phyloP scores from a whole-genome alignment of 371 early-diverging fungal genomes.

The Umbelopsis sp. region DNA sequence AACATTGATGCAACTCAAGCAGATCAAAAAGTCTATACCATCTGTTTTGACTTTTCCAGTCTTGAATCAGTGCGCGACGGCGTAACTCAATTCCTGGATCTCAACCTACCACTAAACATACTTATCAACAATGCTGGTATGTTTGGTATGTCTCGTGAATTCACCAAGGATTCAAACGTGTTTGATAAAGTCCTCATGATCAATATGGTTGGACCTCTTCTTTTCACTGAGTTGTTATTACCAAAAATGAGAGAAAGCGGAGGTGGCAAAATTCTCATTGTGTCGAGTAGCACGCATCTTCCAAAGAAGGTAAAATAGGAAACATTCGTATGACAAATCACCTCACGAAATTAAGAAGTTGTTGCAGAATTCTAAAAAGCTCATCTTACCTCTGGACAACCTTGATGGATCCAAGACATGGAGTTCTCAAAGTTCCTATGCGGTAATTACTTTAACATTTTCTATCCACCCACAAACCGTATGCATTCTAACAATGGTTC shows the following conservation, averaged over 20 bases:
- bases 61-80: slow-evolving; percentile 31
- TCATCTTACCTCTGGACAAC: slow-evolving; percentile 27
- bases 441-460: neutral
- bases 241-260: slow-evolving; percentile 22
- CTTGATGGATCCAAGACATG: slow-evolving; percentile 30
- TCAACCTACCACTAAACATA: slow-evolving; percentile 24
- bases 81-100: slow-evolving; percentile 17
- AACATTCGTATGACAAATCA: neutral
- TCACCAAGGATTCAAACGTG: slow-evolving; percentile 18
- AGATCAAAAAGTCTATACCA: slow-evolving; percentile 20
- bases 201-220: slow-evolving; percentile 42
- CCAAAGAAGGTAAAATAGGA: slow-evolving; percentile 13
- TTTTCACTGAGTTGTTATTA: slow-evolving; percentile 30
- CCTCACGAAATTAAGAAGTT: neutral
- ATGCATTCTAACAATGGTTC: neutral
- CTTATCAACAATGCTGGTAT: slow-evolving; percentile 6
- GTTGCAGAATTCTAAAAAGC: slow-evolving; percentile 6
- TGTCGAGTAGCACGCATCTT: slow-evolving; percentile 38
- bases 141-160: neutral
- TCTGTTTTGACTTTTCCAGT: slow-evolving; percentile 32
- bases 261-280: slow-evolving; percentile 34
- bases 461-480: neutral
- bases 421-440: slow-evolving; percentile 25
- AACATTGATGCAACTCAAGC: neutral
- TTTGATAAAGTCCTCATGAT: slow-evolving; percentile 38